phyloP scores from a whole-genome alignment of 768 basidiomycete genomes.

The Leccinellum albellum region DNA sequence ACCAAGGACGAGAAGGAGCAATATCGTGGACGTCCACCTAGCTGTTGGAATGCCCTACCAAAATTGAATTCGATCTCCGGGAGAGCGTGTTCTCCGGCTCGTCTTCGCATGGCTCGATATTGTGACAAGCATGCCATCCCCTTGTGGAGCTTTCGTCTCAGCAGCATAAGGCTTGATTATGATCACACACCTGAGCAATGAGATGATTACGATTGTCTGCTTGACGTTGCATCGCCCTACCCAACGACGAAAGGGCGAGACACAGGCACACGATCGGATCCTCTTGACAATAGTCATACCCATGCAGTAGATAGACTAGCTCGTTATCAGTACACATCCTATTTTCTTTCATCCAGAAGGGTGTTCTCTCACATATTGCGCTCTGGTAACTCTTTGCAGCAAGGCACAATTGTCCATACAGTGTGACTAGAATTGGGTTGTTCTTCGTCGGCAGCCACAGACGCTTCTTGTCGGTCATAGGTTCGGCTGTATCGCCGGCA shows the following conservation, averaged over 20 bases:
- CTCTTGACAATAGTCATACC: slow-evolving; percentile 77
- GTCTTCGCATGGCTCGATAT: slow-evolving; percentile 66
- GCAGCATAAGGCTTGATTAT: not conserved
- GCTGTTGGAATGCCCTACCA: slow-evolving; percentile 85
- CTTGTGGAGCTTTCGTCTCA: slow-evolving; percentile 35
- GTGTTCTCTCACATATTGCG: slow-evolving; percentile 68
- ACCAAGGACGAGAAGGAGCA: not conserved
- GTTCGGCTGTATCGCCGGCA: slow-evolving; percentile 14
- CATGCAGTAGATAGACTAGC: slow-evolving; percentile 83
- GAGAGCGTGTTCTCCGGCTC: slow-evolving; percentile 35
- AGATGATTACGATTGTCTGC: slow-evolving; percentile 90
- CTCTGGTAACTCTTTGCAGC: slow-evolving; percentile 85
- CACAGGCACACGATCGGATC: slow-evolving; percentile 85
- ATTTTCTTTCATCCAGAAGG: not conserved
- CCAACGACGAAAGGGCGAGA: slow-evolving; percentile 80
- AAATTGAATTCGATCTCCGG: slow-evolving; percentile 93
- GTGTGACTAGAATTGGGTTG: slow-evolving; percentile 64
- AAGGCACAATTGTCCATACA: slow-evolving; percentile 85
- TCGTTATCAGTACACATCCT: not conserved
- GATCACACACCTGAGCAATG: slow-evolving; percentile 56
- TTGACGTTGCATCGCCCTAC: slow-evolving; percentile 88
- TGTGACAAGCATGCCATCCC: slow-evolving; percentile 80
- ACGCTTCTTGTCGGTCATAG: slow-evolving; percentile 21
- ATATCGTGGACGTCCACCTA: slow-evolving; percentile 52
- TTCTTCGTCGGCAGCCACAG: slow-evolving; percentile 58